Evolutionary conservation across 1,284 basidiomycete species (phyloP), one percentile per base, ranked within the genome.

Genomic region (Leucoagaricus sp.): DNA sequence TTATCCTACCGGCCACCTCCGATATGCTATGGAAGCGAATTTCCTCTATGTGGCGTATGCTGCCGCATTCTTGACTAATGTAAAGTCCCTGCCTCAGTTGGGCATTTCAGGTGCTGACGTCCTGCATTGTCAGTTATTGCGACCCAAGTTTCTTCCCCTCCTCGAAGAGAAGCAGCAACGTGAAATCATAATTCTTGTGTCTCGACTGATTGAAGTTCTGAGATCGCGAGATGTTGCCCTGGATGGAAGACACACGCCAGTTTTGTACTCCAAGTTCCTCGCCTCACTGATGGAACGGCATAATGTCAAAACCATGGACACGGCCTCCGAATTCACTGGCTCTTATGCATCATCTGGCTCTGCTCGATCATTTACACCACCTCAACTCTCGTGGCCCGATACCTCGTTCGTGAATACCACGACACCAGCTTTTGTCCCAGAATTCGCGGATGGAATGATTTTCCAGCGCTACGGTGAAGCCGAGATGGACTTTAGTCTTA

Each of bases 1-100:
- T 9, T 77, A 73, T 59, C 77, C 79, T 1, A 80, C 77, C 3
- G 77, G 78, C 0, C 71, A 74, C 55, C 67, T 84, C 19, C 75
- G 77, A 5, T 82, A 74, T 61, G 78, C 78, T 1, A 75, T 82
- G 76, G 79, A 80, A 57, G 76, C 80, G 17, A 75, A 79, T 60
- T 83, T 81, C 60, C 69, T 83, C 10, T 81, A 79, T 61, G 77
- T 85, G 28, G 74, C 84, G 5, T 87, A 85, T 64, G 83, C 85
- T 3, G 80, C 83, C 17, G 83, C 81, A 2, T 84, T 83, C 64
- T 65, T 85, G 15, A 71, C 84, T 40, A 83, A 84, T 64, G 83
- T 84, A 61, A 60, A 78, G 65, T 23, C 6, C 8, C 15, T 47
- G 28, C 49, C 38, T 41, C 55, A 15, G 3, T 26, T 55, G 49